Base-by-base conservation (phyloP, 2,329 filamentous ascomycete genomes). In the Clonostachys rosea region DNA sequence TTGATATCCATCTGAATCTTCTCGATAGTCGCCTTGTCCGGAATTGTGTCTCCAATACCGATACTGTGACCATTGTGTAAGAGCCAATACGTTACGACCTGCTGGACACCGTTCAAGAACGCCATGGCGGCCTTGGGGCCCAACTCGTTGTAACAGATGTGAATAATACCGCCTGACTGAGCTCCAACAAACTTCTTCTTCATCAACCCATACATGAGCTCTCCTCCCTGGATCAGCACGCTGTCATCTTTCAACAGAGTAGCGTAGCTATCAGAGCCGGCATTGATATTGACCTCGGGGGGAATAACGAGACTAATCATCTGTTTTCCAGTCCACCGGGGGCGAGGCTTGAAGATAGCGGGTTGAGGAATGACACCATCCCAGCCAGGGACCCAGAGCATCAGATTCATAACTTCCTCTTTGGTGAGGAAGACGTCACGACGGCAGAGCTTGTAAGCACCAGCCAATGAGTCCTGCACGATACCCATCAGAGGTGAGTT, bases 401-500 rank as follows among this genome's bases (percentile, higher is more conserved):
- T 86, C 56, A 95, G 80, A 66, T 96, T 95, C 91, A 96, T 97
- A 54, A 99, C 87, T 63, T 91, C 79, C 56, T 96, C 87, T 65
- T 92, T 91, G 48, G 83, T 87, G 49, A 99, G 71, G 70, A 99
- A 96, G 33, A 89, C 84, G 65, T 99, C 94, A 63, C 91, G 85
- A 57, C 91, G 87, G 59, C 88, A 96, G 56, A 99, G 84, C 74
- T 99, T 99, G 81, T 96, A 99, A 40, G 91, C 86, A 70, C 95
- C 94, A 56, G 91, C 94, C 49, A 99, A 78, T 20, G 92, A 96
- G 67, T 99, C 94, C 67, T 99, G 94, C 18, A 99, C 94, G 56
- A 99, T 97, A 83, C 95, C 95, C 95, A 99, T 99, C 48, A 99
- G 78, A 42, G 94, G 95, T 48, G 89, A 88, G 69, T 99, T 99